phyloP scores from a whole-genome alignment of 139 green algal species.

The Picochlorum costavermella region DNA sequence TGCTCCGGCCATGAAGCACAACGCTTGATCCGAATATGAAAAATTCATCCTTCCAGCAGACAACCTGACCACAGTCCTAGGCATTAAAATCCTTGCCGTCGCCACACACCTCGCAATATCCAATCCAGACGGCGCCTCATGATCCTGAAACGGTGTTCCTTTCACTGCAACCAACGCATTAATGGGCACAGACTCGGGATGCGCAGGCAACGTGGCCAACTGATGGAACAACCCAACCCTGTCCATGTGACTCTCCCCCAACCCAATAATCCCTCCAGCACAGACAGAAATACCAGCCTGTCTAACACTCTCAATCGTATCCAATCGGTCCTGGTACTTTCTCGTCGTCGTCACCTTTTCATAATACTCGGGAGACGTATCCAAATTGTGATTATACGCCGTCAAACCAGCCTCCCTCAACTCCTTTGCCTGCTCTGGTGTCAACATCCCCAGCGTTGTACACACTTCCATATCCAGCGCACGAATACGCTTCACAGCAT shows the following conservation, averaged over 20 bases:
- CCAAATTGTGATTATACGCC: slow-evolving; percentile 99
- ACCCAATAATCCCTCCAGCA: slow-evolving; percentile 87
- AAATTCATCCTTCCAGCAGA: slow-evolving; percentile 68
- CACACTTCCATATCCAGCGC: slow-evolving; percentile 84
- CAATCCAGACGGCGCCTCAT: slow-evolving; percentile 41
- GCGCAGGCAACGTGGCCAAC: slow-evolving; percentile 88
- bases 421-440: slow-evolving; percentile 61
- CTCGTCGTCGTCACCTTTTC: slow-evolving; percentile 81
- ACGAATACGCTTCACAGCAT: slow-evolving; percentile 79
- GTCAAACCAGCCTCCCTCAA: slow-evolving; percentile 88
- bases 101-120: slow-evolving; percentile 92
- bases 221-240: slow-evolving; percentile 75
- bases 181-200: slow-evolving; percentile 96
- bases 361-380: slow-evolving; percentile 95
- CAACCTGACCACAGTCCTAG: slow-evolving; percentile 80
- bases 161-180: slow-evolving; percentile 91
- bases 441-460: slow-evolving; percentile 77
- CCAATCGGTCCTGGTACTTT: slow-evolving; percentile 88
- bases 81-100: slow-evolving; percentile 93
- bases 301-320: slow-evolving; percentile 77
- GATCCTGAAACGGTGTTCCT: slow-evolving; percentile 77
- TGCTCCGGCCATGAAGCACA: slow-evolving; percentile 95
- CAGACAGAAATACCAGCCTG: slow-evolving; percentile 93
- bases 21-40: slow-evolving; percentile 50
- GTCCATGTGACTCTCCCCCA: slow-evolving; percentile 78